A percentile compares a stretch with the other conserved stretches of the same genome.
Conservation (phyloP, 2,329 filamentous ascomycete genomes). For the Aspergillus floridensis region DNA sequence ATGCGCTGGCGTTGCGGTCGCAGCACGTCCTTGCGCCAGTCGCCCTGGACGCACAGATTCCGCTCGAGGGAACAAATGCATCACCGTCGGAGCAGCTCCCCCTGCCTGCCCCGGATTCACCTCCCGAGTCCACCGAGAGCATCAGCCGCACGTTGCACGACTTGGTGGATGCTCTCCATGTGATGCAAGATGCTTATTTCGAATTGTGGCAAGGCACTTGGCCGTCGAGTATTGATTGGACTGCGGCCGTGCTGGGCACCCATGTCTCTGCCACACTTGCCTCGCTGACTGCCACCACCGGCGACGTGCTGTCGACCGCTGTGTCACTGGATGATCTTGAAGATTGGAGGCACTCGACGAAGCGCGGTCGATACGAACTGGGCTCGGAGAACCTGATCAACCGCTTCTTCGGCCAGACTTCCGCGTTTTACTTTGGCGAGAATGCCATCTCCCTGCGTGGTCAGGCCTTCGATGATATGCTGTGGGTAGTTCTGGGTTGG, state of each 20-base stretch:
- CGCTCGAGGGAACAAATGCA: constrained; percentile 9
- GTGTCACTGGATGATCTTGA: constrained; percentile 22
- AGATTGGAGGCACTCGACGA: constrained; percentile 3
- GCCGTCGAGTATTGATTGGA: constrained; percentile 90
- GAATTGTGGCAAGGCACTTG: constrained; percentile 74
- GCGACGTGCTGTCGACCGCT: constrained; percentile 39
- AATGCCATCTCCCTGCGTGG: constrained; percentile 71
- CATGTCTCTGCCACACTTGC: constrained; percentile 71
- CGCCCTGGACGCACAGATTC: constrained; percentile 13
- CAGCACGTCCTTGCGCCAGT: constrained; percentile 24
- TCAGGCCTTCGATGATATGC: constrained; percentile 87
- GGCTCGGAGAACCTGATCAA: constrained; percentile 76
- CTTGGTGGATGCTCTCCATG: constrained; percentile 64
- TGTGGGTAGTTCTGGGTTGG: constrained; percentile 94
- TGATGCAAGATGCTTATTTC: constrained; percentile 78
- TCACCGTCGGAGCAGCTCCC: constrained; percentile 11
- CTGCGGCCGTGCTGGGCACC: constrained; percentile 77
- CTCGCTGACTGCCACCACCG: constrained; percentile 62
- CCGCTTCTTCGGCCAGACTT: constrained; percentile 72
- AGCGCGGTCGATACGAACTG: constrained; percentile 28
- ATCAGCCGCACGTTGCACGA: constrained; percentile 30
- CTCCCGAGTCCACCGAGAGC: constrained; percentile 17
- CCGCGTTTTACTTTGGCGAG: constrained; percentile 83
- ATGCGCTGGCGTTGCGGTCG: constrained; percentile 32
- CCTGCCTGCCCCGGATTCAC: constrained; percentile 17